phyloP scores from a whole-genome alignment of 2,329 filamentous ascomycete genomes.

The Bipolaris victoriae region DNA sequence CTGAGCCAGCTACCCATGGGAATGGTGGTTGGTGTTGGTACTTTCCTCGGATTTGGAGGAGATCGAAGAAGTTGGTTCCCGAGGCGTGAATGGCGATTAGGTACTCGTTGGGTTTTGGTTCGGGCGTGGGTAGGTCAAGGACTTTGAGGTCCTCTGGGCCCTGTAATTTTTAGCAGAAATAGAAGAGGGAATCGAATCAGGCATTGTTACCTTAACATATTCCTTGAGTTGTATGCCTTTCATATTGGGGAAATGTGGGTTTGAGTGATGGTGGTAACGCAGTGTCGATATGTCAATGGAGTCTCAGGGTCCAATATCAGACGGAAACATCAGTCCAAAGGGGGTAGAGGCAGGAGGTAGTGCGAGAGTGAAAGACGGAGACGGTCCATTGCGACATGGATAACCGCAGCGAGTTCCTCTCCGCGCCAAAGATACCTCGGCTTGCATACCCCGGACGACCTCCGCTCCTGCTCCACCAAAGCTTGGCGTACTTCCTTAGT shows the following conservation, averaged over 20 bases:
- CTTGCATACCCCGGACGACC: constrained; percentile 7
- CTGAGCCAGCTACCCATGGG: constrained; percentile 84
- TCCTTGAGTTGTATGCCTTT: constrained; percentile 74
- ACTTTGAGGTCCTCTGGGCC: constrained; percentile 80
- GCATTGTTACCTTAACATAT: constrained; percentile 70
- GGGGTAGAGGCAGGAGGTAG: neutral
- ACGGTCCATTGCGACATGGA: constrained; percentile 6
- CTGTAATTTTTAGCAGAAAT: constrained; percentile 51
- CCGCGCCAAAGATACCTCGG: constrained; percentile 17
- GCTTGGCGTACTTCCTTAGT: constrained; percentile 7
- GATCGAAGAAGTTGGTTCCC: constrained; percentile 96
- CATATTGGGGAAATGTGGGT: constrained; percentile 56
- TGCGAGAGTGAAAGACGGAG: neutral
- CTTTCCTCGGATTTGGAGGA: constrained; percentile 92
- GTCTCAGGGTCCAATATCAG: too few relatives aligned
- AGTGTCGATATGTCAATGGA: neutral
- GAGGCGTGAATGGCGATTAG: constrained; percentile 84
- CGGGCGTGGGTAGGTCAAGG: constrained; percentile 74
- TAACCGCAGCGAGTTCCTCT: constrained; percentile 4
- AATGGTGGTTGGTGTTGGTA: constrained; percentile 91
- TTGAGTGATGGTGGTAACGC: neutral
- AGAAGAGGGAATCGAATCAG: constrained; percentile 8
- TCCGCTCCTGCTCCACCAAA: constrained; percentile 9
- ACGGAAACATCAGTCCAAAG: neutral
- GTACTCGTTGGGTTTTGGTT: constrained; percentile 75